Conservation (phyloP, 129 eudicot genomes). For the Helianthus tuberosus region DNA sequence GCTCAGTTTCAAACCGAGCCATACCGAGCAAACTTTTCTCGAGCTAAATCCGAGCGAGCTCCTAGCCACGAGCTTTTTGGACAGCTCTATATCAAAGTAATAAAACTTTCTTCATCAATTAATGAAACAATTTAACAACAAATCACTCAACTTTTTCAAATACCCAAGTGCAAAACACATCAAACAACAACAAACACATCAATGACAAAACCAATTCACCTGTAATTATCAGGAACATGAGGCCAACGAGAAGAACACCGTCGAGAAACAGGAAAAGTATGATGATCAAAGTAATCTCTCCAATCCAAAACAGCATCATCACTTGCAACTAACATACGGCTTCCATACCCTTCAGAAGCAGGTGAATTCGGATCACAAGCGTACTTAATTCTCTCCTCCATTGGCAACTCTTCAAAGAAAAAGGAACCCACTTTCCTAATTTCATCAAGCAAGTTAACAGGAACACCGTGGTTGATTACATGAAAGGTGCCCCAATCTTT, state of each 20-base stretch:
- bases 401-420: conserved; percentile 58
- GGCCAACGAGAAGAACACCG: conserved; percentile 78
- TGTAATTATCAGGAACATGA: conserved; percentile 56
- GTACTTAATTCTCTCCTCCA: conserved; percentile 52
- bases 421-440: conserved; percentile 50
- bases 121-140: no score
- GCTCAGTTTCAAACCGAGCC: no score
- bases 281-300: conserved; percentile 96
- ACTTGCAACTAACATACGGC: conserved; percentile 67
- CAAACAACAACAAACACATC: not conserved
- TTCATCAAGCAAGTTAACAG: conserved; percentile 39
- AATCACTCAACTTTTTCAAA: not conserved
- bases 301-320: conserved; percentile 83
- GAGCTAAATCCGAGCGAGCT: no score
- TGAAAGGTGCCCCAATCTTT: conserved; percentile 90
- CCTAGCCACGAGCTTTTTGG: no score
- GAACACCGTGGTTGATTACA: conserved; percentile 70
- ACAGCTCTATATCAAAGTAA: no score
- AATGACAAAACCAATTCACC: conserved; percentile 32
- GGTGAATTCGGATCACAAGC: conserved; percentile 58
- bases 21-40: no score
- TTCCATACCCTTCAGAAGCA: conserved; percentile 92
- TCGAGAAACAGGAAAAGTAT: conserved; percentile 68
- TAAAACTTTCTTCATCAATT: no score
- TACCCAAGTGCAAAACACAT: not conserved